These are phyloP conservation scores for Solanum okadae DNA, from an alignment of 257 asterid species.

Conservation along the genomic window DNA sequence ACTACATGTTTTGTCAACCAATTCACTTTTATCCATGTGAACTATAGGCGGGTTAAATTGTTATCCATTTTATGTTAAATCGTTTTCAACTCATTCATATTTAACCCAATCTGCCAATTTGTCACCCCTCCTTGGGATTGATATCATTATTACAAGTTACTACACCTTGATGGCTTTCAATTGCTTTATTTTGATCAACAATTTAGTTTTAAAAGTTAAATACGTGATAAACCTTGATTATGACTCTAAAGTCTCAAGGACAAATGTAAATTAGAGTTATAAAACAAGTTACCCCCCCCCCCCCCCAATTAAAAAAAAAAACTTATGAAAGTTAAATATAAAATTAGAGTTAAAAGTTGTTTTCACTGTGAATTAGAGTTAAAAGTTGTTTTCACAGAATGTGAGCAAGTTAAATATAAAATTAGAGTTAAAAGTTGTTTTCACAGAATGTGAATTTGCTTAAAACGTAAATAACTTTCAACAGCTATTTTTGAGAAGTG, in stretches of 20 bases:
- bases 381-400: too few relatives aligned
- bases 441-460: not conserved
- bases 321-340: not conserved
- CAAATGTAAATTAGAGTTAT: not conserved
- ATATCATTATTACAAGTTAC: not conserved
- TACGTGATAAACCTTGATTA: not conserved
- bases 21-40: not conserved
- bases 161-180: not conserved
- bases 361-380: too few relatives aligned
- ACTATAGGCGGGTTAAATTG: not conserved
- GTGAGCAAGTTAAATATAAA: not conserved
- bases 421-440: too few relatives aligned
- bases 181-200: not conserved
- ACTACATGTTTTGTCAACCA: not conserved
- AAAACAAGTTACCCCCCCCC: not conserved
- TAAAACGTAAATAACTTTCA: not conserved
- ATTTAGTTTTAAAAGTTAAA: not conserved
- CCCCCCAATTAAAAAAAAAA: too few relatives aligned
- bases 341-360: too few relatives aligned
- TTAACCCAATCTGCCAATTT: not conserved
- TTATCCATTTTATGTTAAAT: not conserved
- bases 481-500: not conserved
- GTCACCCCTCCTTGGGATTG: not conserved
- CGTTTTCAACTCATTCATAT: too few relatives aligned
- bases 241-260: not conserved